These are phyloP conservation scores for Pelargonium nanum DNA, from an alignment of 345 rosid genomes.

Conservation along the genomic window DNA sequence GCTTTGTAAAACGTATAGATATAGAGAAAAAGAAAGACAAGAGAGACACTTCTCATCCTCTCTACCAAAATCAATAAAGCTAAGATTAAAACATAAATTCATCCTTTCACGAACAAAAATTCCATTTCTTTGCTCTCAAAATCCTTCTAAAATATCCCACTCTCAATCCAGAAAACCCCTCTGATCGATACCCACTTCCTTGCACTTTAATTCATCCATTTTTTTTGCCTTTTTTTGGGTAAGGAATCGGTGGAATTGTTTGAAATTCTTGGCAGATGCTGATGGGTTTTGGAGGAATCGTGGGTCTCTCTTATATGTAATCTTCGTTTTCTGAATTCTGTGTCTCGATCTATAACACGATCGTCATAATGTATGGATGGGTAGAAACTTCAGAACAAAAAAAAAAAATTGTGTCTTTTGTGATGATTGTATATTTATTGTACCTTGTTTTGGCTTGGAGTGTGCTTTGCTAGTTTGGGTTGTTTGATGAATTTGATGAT, in stretches of 20 bases:
- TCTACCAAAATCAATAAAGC: neutral
- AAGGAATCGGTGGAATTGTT: constrained; percentile 15
- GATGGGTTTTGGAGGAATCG: constrained; percentile 38
- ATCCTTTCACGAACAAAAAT: constrained; percentile 2
- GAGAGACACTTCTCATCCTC: constrained; percentile 26
- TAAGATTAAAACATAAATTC: neutral
- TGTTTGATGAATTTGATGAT: constrained; percentile 18
- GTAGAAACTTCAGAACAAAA: constrained; percentile 9
- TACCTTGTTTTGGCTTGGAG: constrained; percentile 19
- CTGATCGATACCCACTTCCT: constrained; percentile 13
- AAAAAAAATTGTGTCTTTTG: constrained; percentile 11
- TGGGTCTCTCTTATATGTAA: constrained; percentile 28
- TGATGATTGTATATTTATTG: constrained; percentile 12
- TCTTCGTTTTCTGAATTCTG: constrained; percentile 18
- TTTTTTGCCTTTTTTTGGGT: constrained; percentile 18
- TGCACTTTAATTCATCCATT: constrained; percentile 23
- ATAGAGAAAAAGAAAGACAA: constrained; percentile 21
- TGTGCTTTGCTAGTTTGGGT: constrained; percentile 7
- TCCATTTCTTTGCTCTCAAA: constrained; percentile 8
- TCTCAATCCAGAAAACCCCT: constrained; percentile 22
- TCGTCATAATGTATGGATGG: constrained; percentile 30
- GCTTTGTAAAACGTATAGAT: constrained; percentile 28
- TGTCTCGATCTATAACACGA: constrained; percentile 29
- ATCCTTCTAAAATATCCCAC: constrained; percentile 7
- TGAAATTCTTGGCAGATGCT: constrained; percentile 31